Percentiles rank a stretch among this genome's conserved stretches.
Conservation (phyloP, 139 green algal species). For the Chlorella ohadii region DNA sequence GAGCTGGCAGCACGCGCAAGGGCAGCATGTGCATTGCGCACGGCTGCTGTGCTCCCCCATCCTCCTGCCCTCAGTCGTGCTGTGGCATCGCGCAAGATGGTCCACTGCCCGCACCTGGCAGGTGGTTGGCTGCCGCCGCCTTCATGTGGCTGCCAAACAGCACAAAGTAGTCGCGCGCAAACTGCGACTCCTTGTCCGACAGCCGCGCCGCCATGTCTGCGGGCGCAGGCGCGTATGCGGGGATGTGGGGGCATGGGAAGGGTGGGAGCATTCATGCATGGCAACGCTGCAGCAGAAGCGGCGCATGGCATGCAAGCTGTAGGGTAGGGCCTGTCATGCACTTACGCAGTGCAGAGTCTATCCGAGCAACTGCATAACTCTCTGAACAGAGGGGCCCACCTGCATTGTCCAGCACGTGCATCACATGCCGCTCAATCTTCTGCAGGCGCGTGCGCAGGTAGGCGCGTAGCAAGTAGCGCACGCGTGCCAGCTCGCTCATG, state of each 20-base stretch:
- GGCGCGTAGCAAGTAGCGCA: slow-evolving; percentile 54
- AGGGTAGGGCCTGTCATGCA: too few species aligned
- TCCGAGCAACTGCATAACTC: not conserved
- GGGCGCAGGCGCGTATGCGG: not conserved
- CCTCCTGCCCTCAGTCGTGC: too few species aligned
- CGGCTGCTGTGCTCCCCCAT: too few species aligned
- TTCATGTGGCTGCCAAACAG: slow-evolving; percentile 50
- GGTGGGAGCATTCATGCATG: too few species aligned
- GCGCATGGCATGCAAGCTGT: too few species aligned
- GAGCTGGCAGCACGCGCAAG: too few species aligned
- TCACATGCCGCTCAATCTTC: slow-evolving; percentile 57
- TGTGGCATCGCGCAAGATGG: too few species aligned
- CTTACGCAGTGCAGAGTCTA: too few species aligned
- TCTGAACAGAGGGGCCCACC: not conserved
- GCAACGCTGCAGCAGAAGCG: too few species aligned
- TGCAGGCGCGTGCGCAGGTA: slow-evolving; percentile 53
- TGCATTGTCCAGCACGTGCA: slow-evolving; percentile 53
- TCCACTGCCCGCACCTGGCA: slow-evolving; percentile 17
- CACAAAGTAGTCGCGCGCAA: slow-evolving; percentile 50
- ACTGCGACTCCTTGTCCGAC: slow-evolving; percentile 42
- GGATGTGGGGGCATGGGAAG: not conserved
- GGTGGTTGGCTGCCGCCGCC: slow-evolving; percentile 40
- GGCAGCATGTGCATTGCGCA: too few species aligned
- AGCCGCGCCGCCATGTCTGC: slow-evolving; percentile 40
- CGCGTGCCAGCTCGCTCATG: slow-evolving; percentile 42